Evolutionary conservation across 495 filamentous ascomycete genomes (phyloP), one percentile per base, ranked within the genome.

Genomic region (Aspergillus heteromorphus): DNA sequence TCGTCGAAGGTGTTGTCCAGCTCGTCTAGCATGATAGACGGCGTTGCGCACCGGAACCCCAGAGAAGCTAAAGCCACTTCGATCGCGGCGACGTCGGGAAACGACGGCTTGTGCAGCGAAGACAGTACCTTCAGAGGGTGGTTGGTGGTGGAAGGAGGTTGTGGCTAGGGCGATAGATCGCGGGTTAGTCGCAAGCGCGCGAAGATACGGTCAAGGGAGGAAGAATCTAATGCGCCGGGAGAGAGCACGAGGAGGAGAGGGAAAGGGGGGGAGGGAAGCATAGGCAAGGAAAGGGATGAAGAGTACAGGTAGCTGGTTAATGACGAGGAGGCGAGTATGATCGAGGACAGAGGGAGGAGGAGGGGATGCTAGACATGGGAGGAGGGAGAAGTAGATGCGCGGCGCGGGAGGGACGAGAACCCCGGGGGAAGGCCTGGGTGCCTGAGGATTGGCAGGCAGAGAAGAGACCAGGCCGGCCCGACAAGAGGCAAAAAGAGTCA

Each of bases 1-100:
- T 83, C 81, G 65, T 88, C 85, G 70, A 83, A 83, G 41, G 74
- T 61, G 54, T 74, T 71, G 34, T 78, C 78, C 56, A 76, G 65
- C 60, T 75, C 70, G 55, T 73, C 73, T 68, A 75, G 64, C 70
- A 76, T 75, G 43, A 68, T 73, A 65, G 76, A 73, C 62, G 74
- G 64, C 65, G 70, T 72, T 14, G 54, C 49, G 61, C 62, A 62
- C 47, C 50, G 47, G 40, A 57, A 54, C 58, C 59, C 53, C 61
- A 65, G 47, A 40, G 55, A 31, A 48, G 31, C 43, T 27, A 62
- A 40, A 43, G 59, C 52, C 56, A 56, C 42, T 59, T 49, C 57
- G 45, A 54, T 60, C 48, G 48, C 58, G 53, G 55, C 54, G 63
- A 61, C 54, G 50, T 56, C 45, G 50, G 53, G 59, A 52, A 52